Conservation (phyloP, 495 filamentous ascomycete species). For the Xylaria scruposa region DNA sequence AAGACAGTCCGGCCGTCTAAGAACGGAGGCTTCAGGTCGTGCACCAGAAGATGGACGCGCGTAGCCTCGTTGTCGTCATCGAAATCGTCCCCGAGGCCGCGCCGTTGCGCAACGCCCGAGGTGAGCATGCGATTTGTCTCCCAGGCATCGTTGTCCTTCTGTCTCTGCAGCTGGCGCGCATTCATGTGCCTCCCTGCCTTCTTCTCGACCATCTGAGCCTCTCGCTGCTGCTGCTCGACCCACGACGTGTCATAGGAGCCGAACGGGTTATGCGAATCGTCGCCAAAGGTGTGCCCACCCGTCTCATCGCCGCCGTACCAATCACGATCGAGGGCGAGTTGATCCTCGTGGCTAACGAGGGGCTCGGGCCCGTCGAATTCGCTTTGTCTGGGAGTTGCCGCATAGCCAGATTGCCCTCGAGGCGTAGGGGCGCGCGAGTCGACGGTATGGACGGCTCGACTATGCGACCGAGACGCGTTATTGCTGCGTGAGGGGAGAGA, state of each 20-base stretch:
- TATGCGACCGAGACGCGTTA: slow-evolving; percentile 45
- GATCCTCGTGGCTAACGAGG: slow-evolving; percentile 52
- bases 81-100: slow-evolving; percentile 80
- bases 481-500: slow-evolving; percentile 59
- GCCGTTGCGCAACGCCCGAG: slow-evolving; percentile 89
- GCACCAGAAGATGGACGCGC: slow-evolving; percentile 88
- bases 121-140: slow-evolving; percentile 99
- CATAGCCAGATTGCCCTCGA: slow-evolving; percentile 50
- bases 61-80: slow-evolving; percentile 91
- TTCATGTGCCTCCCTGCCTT: slow-evolving; percentile 72
- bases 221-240: slow-evolving; percentile 72
- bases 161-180: slow-evolving; percentile 77
- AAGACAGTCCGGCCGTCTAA: slow-evolving; percentile 94
- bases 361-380: slow-evolving; percentile 63
- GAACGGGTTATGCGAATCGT: slow-evolving; percentile 67
- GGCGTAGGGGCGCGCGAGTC: slow-evolving; percentile 56
- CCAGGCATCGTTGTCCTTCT: slow-evolving; percentile 96
- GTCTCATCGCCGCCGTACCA: slow-evolving; percentile 86
- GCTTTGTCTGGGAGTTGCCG: slow-evolving; percentile 56
- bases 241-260: slow-evolving; percentile 69
- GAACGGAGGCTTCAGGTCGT: slow-evolving; percentile 94
- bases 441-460: slow-evolving; percentile 40
- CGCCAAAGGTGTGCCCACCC: slow-evolving; percentile 72
- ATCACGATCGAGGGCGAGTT: slow-evolving; percentile 79
- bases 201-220: slow-evolving; percentile 74